Percentiles rank a stretch among this genome's conserved stretches.
Evolutionary conservation across 441 rosid species (phyloP).

Genomic region (Adansonia madagascariensis): DNA sequence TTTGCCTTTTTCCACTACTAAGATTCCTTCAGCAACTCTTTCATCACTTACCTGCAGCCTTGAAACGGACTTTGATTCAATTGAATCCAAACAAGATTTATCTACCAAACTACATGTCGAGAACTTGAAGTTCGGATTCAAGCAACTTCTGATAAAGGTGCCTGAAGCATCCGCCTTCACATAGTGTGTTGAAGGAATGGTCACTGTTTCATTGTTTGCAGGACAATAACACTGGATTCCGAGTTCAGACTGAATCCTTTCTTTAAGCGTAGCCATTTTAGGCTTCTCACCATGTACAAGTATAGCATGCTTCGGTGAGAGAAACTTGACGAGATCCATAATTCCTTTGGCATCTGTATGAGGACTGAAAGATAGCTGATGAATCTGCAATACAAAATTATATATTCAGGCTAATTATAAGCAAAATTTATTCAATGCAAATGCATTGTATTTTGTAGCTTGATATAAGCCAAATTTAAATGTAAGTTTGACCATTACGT

Average conservation of each 20-base stretch:
- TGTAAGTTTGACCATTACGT: background rate
- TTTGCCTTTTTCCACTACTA: constrained; percentile 56
- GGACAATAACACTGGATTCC: constrained; percentile 72
- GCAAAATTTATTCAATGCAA: background rate
- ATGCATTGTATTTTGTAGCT: background rate
- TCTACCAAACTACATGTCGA: constrained; percentile 32
- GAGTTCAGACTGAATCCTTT: constrained; percentile 68
- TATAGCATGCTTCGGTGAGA: constrained; percentile 79
- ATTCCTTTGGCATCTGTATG: constrained; percentile 96
- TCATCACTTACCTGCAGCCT: constrained; percentile 59
- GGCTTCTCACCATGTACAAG: constrained; percentile 95
- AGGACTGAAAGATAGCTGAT: constrained; percentile 94
- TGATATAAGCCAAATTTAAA: background rate
- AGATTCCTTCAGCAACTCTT: constrained; percentile 63
- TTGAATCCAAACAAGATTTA: constrained; percentile 36
- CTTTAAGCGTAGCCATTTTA: constrained; percentile 75
- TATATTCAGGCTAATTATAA: constrained; percentile 1
- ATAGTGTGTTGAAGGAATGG: constrained; percentile 59
- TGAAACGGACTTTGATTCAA: constrained; percentile 22
- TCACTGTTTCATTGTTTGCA: constrained; percentile 71
- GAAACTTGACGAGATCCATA: constrained; percentile 90
- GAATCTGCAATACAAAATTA: constrained; percentile 58
- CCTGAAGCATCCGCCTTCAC: constrained; percentile 71
- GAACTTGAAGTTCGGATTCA: constrained; percentile 74
- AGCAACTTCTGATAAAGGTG: constrained; percentile 58